Conservation (phyloP, 2,329 filamentous ascomycete genomes). For the Cladobotryum protrusum region DNA sequence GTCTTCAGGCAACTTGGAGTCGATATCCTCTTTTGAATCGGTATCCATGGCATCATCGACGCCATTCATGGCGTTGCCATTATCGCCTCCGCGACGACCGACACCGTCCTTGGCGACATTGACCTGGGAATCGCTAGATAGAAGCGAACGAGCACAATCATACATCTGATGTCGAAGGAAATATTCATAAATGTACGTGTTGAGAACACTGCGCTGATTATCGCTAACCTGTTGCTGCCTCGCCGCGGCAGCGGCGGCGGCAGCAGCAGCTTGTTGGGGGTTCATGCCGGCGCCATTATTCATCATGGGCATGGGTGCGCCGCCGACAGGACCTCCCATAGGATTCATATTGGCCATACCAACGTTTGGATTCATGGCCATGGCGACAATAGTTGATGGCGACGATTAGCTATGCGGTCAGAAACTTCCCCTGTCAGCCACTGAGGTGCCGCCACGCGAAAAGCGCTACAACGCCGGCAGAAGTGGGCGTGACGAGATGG, state of each 20-base stretch:
- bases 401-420: slow-evolving; percentile 14
- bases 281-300: slow-evolving; percentile 44
- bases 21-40: slow-evolving; percentile 73
- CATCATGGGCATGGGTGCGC: slow-evolving; percentile 58
- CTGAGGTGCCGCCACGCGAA: slow-evolving; percentile 29
- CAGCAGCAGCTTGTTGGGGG: slow-evolving; percentile 26
- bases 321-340: slow-evolving; percentile 62
- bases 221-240: slow-evolving; percentile 39
- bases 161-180: slow-evolving; percentile 81
- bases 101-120: slow-evolving; percentile 64
- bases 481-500: slow-evolving; percentile 27
- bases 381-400: slow-evolving; percentile 16
- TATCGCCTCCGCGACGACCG: slow-evolving; percentile 59
- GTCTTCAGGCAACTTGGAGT: slow-evolving; percentile 69
- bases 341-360: slow-evolving; percentile 64
- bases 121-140: slow-evolving; percentile 59
- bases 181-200: slow-evolving; percentile 89
- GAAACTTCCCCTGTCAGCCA: slow-evolving; percentile 22
- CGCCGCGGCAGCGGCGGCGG: slow-evolving; percentile 25
- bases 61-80: slow-evolving; percentile 63
- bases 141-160: slow-evolving; percentile 71
- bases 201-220: slow-evolving; percentile 54
- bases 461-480: slow-evolving; percentile 26
- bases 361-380: slow-evolving; percentile 53
- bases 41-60: slow-evolving; percentile 72